phyloP scores from a whole-genome alignment of 768 basidiomycete genomes.

The Termitomyces sp. region DNA sequence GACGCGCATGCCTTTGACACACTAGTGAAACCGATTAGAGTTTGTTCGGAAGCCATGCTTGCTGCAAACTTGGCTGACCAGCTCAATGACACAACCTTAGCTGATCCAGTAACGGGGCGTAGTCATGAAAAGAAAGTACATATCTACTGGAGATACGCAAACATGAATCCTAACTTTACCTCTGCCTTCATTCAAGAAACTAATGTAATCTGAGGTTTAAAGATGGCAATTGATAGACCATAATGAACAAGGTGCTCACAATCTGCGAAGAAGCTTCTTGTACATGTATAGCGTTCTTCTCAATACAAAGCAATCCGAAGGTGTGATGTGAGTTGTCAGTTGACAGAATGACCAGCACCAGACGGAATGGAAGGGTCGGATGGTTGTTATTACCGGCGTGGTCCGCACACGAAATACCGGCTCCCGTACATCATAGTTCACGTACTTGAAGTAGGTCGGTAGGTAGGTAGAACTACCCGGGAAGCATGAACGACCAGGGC shows the following conservation, averaged over 20 bases:
- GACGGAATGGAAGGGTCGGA: too few relatives aligned
- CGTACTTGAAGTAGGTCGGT: too few relatives aligned
- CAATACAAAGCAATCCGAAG: neutral
- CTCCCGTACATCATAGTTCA: too few relatives aligned
- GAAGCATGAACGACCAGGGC: too few relatives aligned
- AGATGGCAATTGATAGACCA: neutral
- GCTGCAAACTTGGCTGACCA: neutral
- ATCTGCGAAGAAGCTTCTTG: conserved; percentile 30
- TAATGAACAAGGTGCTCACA: conserved; percentile 15
- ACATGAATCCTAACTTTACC: too few relatives aligned
- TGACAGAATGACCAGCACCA: conserved; percentile 23
- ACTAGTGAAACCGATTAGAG: neutral
- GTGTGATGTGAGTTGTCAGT: neutral
- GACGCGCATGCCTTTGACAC: neutral
- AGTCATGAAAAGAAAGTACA: too few relatives aligned
- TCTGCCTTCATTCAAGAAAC: conserved; percentile 21
- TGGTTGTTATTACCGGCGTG: too few relatives aligned
- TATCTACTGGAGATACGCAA: too few relatives aligned
- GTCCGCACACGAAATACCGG: too few relatives aligned
- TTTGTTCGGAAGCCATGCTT: neutral
- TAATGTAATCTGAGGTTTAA: neutral
- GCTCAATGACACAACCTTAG: conserved; percentile 24
- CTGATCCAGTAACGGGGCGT: conserved; percentile 15
- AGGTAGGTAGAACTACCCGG: too few relatives aligned
- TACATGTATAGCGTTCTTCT: conserved; percentile 30